Evolutionary conservation across 495 filamentous ascomycete genomes (phyloP), one percentile per base, ranked within the genome.

Genomic region (Xylaria castorea): DNA sequence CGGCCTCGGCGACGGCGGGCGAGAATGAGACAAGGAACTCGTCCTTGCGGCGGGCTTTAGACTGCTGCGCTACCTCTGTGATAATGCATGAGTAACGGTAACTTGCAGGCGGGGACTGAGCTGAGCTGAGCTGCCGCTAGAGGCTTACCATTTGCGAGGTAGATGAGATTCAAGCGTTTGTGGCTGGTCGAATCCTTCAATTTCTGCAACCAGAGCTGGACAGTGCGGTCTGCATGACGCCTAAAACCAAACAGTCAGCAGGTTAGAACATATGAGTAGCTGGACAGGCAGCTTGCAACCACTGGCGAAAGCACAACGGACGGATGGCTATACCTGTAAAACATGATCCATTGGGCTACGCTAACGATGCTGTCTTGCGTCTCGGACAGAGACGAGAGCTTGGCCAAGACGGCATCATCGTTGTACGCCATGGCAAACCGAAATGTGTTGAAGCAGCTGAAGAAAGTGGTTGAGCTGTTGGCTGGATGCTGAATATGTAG

Each of bases 261-360:
- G 20, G 30, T 46, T n/a, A 32, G 46, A 22, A 44, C 12, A 38
- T 2, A 25, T 14, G 51, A 22, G 50, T 18, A 7, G 5, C 22
- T n/a, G 25, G 44, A 6, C 2, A 60, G 36, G 62, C 32, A 30
- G 38, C 9, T 2, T 36, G 50, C 7, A 36, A 27, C 53, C 51
- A 55, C 34, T 50, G 34, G 18, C 14, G 34, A 16, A n/a, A 53
- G 22, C 27, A 51, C 57, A 40, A 53, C 4, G 46, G 72, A 74
- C 67, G 38, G 71, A 74, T 68, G 53, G 40, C 51, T 83, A 76
- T 92, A 97, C 95, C 94, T 91, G 83, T 99, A 94, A 80, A 98
- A 99, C 92, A 98, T 94, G 70, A 99, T 93, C 97, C 97, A 99
- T 91, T 98, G 95, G 57, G 94, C 92, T 64, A 97, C 94, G 61